phyloP scores from a whole-genome alignment of 2,329 filamentous ascomycete genomes.

The Cyclaneusma minus region DNA sequence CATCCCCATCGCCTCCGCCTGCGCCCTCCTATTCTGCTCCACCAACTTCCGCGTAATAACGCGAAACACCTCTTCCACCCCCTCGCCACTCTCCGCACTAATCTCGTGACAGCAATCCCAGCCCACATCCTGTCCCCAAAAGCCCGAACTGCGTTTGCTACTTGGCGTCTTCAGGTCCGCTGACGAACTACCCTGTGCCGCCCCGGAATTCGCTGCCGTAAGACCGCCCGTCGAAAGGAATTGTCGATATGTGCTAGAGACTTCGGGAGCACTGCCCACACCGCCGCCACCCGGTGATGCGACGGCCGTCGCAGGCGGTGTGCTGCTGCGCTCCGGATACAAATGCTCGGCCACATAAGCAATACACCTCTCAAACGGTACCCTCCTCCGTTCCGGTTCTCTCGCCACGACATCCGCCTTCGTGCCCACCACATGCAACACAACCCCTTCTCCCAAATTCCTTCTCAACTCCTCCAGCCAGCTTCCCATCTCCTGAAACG shows the following conservation, averaged over 20 bases:
- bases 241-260: slow-evolving; percentile 4
- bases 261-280: slow-evolving; percentile 1
- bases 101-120: slow-evolving; percentile 99
- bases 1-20: slow-evolving; percentile 30
- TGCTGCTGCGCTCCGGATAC: slow-evolving; percentile 51
- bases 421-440: slow-evolving; percentile 89
- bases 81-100: slow-evolving; percentile 82
- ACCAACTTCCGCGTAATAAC: slow-evolving; percentile 74
- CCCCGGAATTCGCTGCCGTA: slow-evolving; percentile 1
- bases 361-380: slow-evolving; percentile 91
- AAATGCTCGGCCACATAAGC: slow-evolving; percentile 90
- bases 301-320: slow-evolving; percentile 48
- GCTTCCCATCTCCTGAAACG: slow-evolving; percentile 81
- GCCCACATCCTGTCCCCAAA: slow-evolving; percentile 84
- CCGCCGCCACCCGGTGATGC: slow-evolving; percentile 3
- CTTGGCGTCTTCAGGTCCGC: slow-evolving; percentile 42
- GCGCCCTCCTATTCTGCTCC: slow-evolving; percentile 49
- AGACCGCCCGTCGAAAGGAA: slow-evolving; percentile 3
- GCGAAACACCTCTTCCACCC: slow-evolving; percentile 90
- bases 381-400: slow-evolving; percentile 63
- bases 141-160: slow-evolving; percentile 54
- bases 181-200: slow-evolving; percentile 9
- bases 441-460: slow-evolving; percentile 59
- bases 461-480: slow-evolving; percentile 77
- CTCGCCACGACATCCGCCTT: slow-evolving; percentile 82